Base-by-base conservation (phyloP, 768 basidiomycete species). In the Pulveroboletus sp. region DNA sequence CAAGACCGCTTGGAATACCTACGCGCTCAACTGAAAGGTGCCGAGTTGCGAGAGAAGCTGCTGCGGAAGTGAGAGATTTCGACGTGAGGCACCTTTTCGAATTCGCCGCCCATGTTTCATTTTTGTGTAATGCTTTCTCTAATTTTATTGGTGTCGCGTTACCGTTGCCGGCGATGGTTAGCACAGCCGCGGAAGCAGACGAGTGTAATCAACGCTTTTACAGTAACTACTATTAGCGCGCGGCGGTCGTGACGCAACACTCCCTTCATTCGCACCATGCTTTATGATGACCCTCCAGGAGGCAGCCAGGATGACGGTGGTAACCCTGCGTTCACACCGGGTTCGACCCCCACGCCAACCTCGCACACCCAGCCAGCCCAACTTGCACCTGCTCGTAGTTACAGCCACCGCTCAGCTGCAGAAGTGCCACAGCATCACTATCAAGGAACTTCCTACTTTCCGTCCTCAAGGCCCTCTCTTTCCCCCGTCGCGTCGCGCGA, bases 31-130 rank as follows among this genome's bases (percentile, higher is more conserved):
- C 63, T 92, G 62, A 90, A 89, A 69, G 85, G 86, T 17, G 89
- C 88, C 2, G 85, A 90, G 69, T 64, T 92, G 60, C 86, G 86
- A 54, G 90, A 92, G 72, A 88, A 89, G 64, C 68, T 92, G 57
- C 56, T 86, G 73, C 81, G 78, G 63, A 83, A 77, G 63, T 82
- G 57, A 73, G 38, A 22, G 43, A 36, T 27, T 27, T 27, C 16
- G 27, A 43, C 31, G 27, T 32, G 10, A 31, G 16, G 29, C 43
- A 44, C 38, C 57, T 47, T 51, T 55, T 43, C 23, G 27, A 29
- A 12, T 29, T 29, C 12, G 14, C 36, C 23, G 13, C 23, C 50
- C 42, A 30, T 58, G 55, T 55, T 44, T 46, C 43, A 51, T 51
- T 51, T 53, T 46, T 17, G n/a, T n/a, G n/a, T n/a, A n/a, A n/a